Evolutionary conservation across 2,329 filamentous ascomycete species (phyloP), one percentile per base, ranked within the genome.

Genomic region (Penicillium griseofulvum): DNA sequence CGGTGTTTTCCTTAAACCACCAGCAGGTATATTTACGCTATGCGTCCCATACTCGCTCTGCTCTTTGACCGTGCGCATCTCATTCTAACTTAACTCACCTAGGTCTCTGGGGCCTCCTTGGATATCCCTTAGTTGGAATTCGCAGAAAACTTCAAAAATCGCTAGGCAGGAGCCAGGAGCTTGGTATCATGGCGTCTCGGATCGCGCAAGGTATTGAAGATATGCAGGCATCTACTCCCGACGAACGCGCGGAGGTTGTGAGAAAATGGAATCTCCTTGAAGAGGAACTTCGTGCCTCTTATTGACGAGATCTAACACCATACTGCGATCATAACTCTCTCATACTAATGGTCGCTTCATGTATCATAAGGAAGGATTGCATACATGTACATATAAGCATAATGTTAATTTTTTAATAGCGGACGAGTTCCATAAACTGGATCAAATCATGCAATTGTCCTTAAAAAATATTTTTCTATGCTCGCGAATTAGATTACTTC

Each of bases 1-100:
- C 10, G 92, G 92, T 1, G 71, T 95, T 1, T 80, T 94, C 1
- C 74, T 93, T 16, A 96, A 96, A 69, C 89, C 90, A 31, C 84
- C 87, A 48, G 89, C 89, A 59, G 90, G 86, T 85, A 74, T 75
- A 81, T 71, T 5, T 17, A 17, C 14, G 3, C 22, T 7, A 14
- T 34, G 7, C 6, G 0, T 8, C 17, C 26, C 5, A 14, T 3
- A 10, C 8, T n/a, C n/a, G n/a, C n/a, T n/a, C 6, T 1, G 9
- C 5, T 34, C 0, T 29, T n/a, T 4, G 2, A 7, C 3, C 8
- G 3, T 16, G 24, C 2, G n/a, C 1, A 12, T 11, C 2, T 14
- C 2, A 38, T 41, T 8, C 29, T 48, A 14, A 38, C 37, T 17
- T 12, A 16, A 34, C 29, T 3, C 17, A 3, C 41, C 3, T 16